phyloP scores from a whole-genome alignment of 129 eudicot species.

The Ambrosia trifida region DNA sequence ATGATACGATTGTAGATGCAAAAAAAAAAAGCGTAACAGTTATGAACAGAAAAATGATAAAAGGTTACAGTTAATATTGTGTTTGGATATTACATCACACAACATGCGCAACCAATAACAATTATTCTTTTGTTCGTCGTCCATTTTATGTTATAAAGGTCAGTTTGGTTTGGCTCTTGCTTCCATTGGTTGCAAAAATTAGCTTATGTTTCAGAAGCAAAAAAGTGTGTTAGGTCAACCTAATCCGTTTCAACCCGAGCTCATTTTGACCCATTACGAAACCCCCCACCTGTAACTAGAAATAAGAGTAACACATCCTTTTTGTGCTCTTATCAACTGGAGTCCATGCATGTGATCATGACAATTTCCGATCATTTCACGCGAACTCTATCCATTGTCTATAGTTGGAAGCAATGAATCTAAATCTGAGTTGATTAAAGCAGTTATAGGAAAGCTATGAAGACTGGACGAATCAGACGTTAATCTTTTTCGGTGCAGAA shows the following conservation, averaged over 20 bases:
- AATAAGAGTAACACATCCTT: no score
- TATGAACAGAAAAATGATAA: slow-evolving; percentile 23
- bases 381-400: no score
- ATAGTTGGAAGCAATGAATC: slow-evolving; percentile 50
- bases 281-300: no score
- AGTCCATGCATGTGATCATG: no score
- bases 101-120: slow-evolving; percentile 31
- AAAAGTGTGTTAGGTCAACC: no score
- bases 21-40: slow-evolving; percentile 29
- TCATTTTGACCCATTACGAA: no score
- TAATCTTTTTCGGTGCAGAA: slow-evolving; percentile 29
- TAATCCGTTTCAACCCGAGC: no score
- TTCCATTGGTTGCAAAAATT: slow-evolving; percentile 70
- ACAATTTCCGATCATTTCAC: no score
- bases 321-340: no score
- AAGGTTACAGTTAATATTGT: slow-evolving; percentile 18
- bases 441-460: slow-evolving; percentile 46
- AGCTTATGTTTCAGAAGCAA: slow-evolving; percentile 65
- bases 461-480: slow-evolving; percentile 40
- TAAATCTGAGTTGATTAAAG: slow-evolving; percentile 41
- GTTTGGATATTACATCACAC: slow-evolving; percentile 27
- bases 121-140: slow-evolving; percentile 3
- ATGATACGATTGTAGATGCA: slow-evolving; percentile 30
- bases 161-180: slow-evolving; percentile 81
- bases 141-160: slow-evolving; percentile 19